phyloP scores from a whole-genome alignment of 2,329 filamentous ascomycete species.

The Chaetomiaceae sp. region DNA sequence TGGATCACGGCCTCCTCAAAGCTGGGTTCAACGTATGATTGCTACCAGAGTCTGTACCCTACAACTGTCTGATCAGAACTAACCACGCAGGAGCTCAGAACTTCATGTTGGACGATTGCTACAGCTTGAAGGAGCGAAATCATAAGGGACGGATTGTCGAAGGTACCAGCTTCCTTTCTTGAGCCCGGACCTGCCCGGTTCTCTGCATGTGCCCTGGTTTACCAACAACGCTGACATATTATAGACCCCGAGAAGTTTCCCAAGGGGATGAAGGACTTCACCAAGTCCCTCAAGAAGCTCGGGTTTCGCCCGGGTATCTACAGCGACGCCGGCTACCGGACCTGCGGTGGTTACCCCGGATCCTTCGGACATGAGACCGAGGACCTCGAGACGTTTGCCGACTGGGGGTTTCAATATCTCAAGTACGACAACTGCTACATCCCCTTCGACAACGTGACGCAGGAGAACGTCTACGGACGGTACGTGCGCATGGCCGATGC shows the following conservation, averaged over 20 bases:
- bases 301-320: slow-evolving; percentile 15
- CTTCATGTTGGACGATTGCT: slow-evolving; percentile 16
- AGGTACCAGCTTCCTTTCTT: too few species aligned
- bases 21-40: slow-evolving; percentile 9
- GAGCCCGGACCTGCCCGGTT: too few species aligned
- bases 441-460: slow-evolving; percentile 14
- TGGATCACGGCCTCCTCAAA: slow-evolving; percentile 11
- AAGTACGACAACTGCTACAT: slow-evolving; percentile 21
- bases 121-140: slow-evolving; percentile 8
- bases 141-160: slow-evolving; percentile 5
- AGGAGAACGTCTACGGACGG: slow-evolving; percentile 13
- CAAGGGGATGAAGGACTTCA: slow-evolving; percentile 14
- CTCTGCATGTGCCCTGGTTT: not conserved
- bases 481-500: slow-evolving; percentile 12
- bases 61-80: not conserved
- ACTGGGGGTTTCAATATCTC: slow-evolving; percentile 14
- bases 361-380: slow-evolving; percentile 13
- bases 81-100: not conserved
- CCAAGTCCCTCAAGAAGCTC: slow-evolving; percentile 5
- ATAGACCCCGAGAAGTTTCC: slow-evolving; percentile 15
- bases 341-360: slow-evolving; percentile 12
- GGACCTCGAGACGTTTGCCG: slow-evolving; percentile 11
- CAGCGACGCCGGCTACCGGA: slow-evolving; percentile 11
- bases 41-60: too few species aligned
- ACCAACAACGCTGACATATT: not conserved